Percentiles rank a stretch among this genome's conserved stretches.
Evolutionary conservation across 2,329 filamentous ascomycete species (phyloP).

Genomic region (Lasiodiplodia sp.): DNA sequence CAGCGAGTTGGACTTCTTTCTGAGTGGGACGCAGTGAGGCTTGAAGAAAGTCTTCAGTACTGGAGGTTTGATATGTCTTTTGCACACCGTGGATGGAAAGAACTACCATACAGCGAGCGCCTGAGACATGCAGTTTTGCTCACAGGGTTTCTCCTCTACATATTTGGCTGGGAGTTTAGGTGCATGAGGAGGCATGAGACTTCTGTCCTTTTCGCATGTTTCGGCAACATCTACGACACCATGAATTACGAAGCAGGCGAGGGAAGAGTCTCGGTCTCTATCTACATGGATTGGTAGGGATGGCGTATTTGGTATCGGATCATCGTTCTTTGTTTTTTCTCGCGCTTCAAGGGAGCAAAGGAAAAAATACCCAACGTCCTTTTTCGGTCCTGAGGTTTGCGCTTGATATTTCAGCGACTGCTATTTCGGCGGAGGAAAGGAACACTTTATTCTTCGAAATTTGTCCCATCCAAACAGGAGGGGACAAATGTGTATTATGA

Average conservation of each 20-base stretch:
- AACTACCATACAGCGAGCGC: too few relatives aligned
- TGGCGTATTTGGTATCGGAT: conserved; percentile 9
- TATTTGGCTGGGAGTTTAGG: conserved; percentile 7
- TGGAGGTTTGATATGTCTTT: background rate
- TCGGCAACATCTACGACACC: background rate
- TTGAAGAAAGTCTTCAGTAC: background rate
- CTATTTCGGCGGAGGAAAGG: background rate
- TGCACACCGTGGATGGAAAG: too few relatives aligned
- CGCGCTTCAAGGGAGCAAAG: conserved; percentile 23
- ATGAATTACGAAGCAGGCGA: conserved; percentile 17
- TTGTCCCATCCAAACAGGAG: background rate
- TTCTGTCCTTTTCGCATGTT: conserved; percentile 3
- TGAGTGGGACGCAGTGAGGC: conserved; percentile 46
- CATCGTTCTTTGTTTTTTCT: background rate
- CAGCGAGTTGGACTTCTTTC: conserved; percentile 80
- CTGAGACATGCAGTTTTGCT: background rate
- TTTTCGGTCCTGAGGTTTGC: background rate
- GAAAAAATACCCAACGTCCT: conserved; percentile 21
- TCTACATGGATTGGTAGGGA: background rate
- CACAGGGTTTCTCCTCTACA: background rate
- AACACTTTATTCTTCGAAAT: background rate
- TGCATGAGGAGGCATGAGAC: background rate
- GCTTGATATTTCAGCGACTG: background rate
- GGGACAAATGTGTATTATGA: conserved; percentile 11
- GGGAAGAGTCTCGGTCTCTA: background rate